These are phyloP conservation scores for Mortierella polycephala DNA, from an alignment of 371 early-diverging fungal genomes.

Conservation along the genomic window DNA sequence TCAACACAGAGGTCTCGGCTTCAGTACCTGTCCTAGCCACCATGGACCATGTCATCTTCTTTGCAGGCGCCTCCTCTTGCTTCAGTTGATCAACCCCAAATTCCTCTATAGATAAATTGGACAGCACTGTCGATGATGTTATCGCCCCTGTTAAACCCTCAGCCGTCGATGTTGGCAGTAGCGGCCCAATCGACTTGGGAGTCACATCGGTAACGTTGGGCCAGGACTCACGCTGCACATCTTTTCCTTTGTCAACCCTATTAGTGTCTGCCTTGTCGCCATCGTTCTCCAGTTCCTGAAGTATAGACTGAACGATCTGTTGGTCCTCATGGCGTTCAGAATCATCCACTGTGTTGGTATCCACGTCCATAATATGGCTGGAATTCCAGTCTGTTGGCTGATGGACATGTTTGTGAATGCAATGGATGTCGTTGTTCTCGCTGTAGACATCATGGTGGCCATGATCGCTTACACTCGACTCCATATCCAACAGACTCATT, in stretches of 20 bases:
- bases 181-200: too few species aligned
- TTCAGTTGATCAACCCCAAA: neutral
- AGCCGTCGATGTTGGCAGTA: neutral
- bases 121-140: too few species aligned
- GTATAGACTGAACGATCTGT: slow-evolving; percentile 34
- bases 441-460: neutral
- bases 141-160: neutral
- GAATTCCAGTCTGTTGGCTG: slow-evolving; percentile 17
- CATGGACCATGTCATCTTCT: slow-evolving; percentile 50
- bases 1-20: neutral
- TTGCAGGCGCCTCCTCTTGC: neutral
- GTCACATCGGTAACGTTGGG: slow-evolving; percentile 12
- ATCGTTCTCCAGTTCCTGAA: slow-evolving; percentile 26
- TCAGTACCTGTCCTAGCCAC: slow-evolving; percentile 30
- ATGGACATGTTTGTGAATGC: slow-evolving; percentile 7
- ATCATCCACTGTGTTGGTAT: neutral
- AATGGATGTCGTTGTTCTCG: neutral
- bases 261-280: neutral
- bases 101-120: too few species aligned
- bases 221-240: slow-evolving; percentile 10
- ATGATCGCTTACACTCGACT: neutral
- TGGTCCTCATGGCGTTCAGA: slow-evolving; percentile 28
- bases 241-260: neutral
- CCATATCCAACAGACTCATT: slow-evolving; percentile 38
- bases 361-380: slow-evolving; percentile 34